These are phyloP conservation scores for Verticillium alfalfae DNA, from an alignment of 2,329 filamentous ascomycete genomes.

Conservation along the genomic window DNA sequence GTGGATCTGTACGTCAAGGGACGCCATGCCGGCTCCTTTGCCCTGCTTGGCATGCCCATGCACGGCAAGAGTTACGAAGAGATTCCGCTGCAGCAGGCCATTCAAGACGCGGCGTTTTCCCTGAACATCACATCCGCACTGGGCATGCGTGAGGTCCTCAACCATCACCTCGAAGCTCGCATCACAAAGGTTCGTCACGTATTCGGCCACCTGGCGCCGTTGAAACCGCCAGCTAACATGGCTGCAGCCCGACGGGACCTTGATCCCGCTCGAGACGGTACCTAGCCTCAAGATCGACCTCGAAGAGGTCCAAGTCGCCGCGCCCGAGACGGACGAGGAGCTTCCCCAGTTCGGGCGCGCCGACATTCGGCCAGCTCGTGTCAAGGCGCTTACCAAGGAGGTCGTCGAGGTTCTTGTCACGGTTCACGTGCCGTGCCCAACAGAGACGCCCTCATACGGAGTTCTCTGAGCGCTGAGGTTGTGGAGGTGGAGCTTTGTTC, in stretches of 20 bases:
- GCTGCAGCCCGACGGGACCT: conserved; percentile 23
- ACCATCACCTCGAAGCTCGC: conserved; percentile 19
- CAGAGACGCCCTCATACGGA: neutral
- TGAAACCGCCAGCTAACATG: neutral
- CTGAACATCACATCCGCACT: neutral
- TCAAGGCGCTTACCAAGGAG: conserved; percentile 1
- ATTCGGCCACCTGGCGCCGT: neutral
- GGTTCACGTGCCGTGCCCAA: neutral
- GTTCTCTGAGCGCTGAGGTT: neutral
- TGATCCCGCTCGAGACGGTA: conserved; percentile 15
- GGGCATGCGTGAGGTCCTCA: neutral
- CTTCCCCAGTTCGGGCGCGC: conserved; percentile 19
- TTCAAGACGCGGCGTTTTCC: conserved; percentile 1
- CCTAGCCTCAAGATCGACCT: conserved; percentile 31
- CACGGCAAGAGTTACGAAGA: conserved; percentile 22
- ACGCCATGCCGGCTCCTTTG: conserved; percentile 22
- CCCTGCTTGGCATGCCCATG: conserved; percentile 29
- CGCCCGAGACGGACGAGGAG: conserved; percentile 15
- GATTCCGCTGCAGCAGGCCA: conserved; percentile 20
- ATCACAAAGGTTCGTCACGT: conserved; percentile 22
- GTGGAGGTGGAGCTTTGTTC: neutral
- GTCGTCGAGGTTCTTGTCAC: neutral
- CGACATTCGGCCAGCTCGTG: neutral
- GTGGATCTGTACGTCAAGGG: conserved; percentile 26
- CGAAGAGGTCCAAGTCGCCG: conserved; percentile 23